phyloP scores from a whole-genome alignment of 176 grass and related monocot species.

The Oryza rufipogon region DNA sequence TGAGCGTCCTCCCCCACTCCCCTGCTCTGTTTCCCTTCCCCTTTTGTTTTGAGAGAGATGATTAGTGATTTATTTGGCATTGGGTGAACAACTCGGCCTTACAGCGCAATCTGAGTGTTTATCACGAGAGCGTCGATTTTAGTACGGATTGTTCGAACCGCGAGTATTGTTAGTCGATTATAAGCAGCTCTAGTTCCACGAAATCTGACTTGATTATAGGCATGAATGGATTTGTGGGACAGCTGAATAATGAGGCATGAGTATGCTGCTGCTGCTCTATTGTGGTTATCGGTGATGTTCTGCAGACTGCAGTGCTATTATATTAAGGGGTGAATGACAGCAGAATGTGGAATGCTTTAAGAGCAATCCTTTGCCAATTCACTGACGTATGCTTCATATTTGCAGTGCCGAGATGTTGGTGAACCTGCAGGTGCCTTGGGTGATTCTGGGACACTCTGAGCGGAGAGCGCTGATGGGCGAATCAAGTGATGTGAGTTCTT shows the following conservation, averaged over 20 bases:
- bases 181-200: not conserved
- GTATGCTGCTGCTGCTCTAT: not conserved
- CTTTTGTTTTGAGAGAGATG: conserved; percentile 12
- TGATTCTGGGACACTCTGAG: conserved; percentile 94
- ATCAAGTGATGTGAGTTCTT: conserved; percentile 67
- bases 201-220: conserved; percentile 21
- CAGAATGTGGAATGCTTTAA: not conserved
- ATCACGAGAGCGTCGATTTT: not conserved
- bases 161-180: not conserved
- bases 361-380: not conserved
- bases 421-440: conserved; percentile 80
- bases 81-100: not conserved
- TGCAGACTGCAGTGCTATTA: not conserved
- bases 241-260: not conserved
- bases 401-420: conserved; percentile 79
- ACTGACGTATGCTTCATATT: conserved; percentile 12
- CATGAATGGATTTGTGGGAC: not conserved
- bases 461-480: conserved; percentile 70
- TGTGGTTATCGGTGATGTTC: not conserved
- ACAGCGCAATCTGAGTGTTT: not conserved
- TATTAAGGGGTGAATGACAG: not conserved
- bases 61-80: not conserved
- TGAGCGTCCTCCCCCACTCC: not conserved
- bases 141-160: not conserved
- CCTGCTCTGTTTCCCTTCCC: not conserved